Evolutionary conservation across 2,329 filamentous ascomycete species (phyloP).

Genomic region (Niveomyces coronatus): DNA sequence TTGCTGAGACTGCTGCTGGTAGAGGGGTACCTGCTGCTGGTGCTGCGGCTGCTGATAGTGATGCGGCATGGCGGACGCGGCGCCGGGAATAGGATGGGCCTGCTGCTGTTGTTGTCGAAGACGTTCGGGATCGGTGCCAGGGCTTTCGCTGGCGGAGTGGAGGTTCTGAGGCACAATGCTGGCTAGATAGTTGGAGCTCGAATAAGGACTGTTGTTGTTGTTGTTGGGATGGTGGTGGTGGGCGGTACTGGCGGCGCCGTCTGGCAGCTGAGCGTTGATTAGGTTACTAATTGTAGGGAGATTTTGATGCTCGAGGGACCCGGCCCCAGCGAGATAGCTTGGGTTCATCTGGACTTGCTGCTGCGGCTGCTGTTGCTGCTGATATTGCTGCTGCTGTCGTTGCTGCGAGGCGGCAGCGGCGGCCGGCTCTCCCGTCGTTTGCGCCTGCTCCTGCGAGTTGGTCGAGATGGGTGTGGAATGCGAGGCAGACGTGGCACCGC

Average conservation of each 20-base stretch:
- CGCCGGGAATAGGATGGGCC: conserved; percentile 9
- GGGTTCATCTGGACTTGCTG: conserved; percentile 11
- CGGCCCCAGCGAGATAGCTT: conserved; percentile 13
- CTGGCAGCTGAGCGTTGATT: conserved; percentile 53
- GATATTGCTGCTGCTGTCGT: conserved; percentile 10
- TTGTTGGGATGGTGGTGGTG: conserved; percentile 12
- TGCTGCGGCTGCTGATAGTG: conserved; percentile 15
- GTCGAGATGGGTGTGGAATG: conserved; percentile 7
- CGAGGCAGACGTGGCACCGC: conserved; percentile 17
- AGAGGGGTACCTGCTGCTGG: conserved; percentile 13
- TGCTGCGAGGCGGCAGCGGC: conserved; percentile 11
- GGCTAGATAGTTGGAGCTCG: conserved; percentile 18
- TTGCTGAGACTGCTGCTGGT: conserved; percentile 18
- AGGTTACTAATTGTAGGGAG: conserved; percentile 75
- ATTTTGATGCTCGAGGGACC: conserved; percentile 49
- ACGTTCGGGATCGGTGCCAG: conserved; percentile 25
- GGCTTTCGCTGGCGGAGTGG: conserved; percentile 24
- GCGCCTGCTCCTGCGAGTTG: conserved; percentile 12
- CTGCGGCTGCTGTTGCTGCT: conserved; percentile 16
- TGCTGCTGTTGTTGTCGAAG: conserved; percentile 30
- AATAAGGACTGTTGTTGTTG: conserved; percentile 12
- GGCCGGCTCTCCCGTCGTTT: conserved; percentile 15
- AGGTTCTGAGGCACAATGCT: conserved; percentile 16
- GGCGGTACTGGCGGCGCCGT: not conserved
- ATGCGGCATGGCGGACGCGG: conserved; percentile 17